phyloP scores from a whole-genome alignment of 805 yeast species.

The Yarrowia sp. region DNA sequence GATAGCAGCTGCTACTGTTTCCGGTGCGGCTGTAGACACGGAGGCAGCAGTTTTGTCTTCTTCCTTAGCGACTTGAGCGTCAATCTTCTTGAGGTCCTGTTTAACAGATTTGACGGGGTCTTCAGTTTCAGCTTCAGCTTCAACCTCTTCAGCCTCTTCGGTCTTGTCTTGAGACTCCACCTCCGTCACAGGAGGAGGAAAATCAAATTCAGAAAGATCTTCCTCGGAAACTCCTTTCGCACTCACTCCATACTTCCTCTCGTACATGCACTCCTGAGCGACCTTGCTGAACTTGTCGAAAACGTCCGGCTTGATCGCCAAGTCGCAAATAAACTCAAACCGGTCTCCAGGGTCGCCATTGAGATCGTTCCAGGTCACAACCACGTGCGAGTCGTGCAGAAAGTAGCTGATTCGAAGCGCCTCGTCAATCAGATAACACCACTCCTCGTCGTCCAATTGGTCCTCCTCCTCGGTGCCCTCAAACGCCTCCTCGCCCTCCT shows the following conservation, averaged over 20 bases:
- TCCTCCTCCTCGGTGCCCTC: slow-evolving; percentile 59
- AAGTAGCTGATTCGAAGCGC: slow-evolving; percentile 63
- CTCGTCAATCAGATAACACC: slow-evolving; percentile 71
- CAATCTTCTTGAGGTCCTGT: not conserved
- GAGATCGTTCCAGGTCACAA: slow-evolving; percentile 79
- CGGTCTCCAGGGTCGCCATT: slow-evolving; percentile 87
- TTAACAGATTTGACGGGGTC: not conserved
- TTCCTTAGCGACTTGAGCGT: not conserved
- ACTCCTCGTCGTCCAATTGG: slow-evolving; percentile 61
- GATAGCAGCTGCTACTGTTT: slow-evolving; percentile 44
- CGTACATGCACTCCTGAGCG: slow-evolving; percentile 74
- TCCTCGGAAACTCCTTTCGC: slow-evolving; percentile 55
- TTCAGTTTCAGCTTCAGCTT: slow-evolving; percentile 36
- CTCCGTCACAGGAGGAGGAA: slow-evolving; percentile 47
- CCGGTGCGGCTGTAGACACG: slow-evolving; percentile 38
- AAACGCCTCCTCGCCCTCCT: slow-evolving; percentile 67
- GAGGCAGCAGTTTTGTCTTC: not conserved
- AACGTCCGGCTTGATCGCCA: slow-evolving; percentile 55
- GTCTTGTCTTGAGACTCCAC: too few species aligned
- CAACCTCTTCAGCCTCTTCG: not conserved
- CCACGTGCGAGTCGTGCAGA: slow-evolving; percentile 59
- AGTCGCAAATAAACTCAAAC: slow-evolving; percentile 79
- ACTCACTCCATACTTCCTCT: slow-evolving; percentile 66
- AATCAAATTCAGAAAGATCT: slow-evolving; percentile 66
- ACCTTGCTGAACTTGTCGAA: slow-evolving; percentile 67